Conservation (phyloP, 2,329 filamentous ascomycete species). For the Diplodia scrobiculata region DNA sequence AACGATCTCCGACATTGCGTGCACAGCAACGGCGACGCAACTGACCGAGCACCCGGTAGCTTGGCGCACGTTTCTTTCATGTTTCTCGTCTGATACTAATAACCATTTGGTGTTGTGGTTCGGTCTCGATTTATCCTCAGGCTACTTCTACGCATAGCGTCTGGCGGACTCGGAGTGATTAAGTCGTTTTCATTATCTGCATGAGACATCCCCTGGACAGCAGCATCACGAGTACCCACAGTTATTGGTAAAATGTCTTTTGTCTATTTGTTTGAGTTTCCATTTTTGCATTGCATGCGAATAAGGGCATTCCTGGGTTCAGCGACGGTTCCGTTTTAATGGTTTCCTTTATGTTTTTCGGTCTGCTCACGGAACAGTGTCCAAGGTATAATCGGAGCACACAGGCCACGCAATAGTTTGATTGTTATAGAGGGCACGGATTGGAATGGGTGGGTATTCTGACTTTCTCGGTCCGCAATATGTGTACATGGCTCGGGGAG, state of each 20-base stretch:
- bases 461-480: conserved; percentile 12
- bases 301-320: conserved; percentile 14
- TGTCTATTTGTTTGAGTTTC: neutral
- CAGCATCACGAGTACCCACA: conserved; percentile 22
- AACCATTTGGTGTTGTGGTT: conserved; percentile 2
- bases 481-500: neutral
- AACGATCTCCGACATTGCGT: neutral
- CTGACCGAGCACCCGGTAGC: neutral
- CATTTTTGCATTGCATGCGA: conserved; percentile 16
- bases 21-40: neutral
- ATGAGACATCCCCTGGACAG: conserved; percentile 23
- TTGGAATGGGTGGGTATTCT: conserved; percentile 2
- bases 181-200: conserved; percentile 16
- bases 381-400: neutral
- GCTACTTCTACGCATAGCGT: conserved; percentile 24
- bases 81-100: conserved; percentile 13
- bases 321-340: conserved; percentile 10
- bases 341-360: neutral
- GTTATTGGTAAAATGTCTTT: neutral
- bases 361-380: conserved; percentile 2
- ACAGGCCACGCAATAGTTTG: neutral
- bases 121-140: conserved; percentile 19
- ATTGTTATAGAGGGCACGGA: conserved; percentile 24
- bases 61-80: neutral
- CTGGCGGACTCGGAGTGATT: conserved; percentile 23